A percentile compares a stretch with the other conserved stretches of the same genome.
phyloP scores from a whole-genome alignment of 805 yeast species.

The Zygoascus tannicola region DNA sequence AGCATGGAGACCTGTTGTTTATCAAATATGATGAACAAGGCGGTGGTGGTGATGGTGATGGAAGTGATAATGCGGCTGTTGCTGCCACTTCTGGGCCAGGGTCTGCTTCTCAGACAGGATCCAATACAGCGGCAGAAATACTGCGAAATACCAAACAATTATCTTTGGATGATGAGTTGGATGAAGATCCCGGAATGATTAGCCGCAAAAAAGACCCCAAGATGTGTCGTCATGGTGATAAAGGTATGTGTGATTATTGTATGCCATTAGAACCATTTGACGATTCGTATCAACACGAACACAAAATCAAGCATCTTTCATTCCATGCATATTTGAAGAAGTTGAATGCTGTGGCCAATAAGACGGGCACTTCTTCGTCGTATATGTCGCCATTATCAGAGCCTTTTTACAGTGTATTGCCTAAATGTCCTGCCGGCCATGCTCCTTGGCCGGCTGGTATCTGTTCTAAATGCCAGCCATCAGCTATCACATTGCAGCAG shows the following conservation, averaged over 20 bases:
- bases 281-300: slow-evolving; percentile 56
- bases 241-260: slow-evolving; percentile 98
- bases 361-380: slow-evolving; percentile 42
- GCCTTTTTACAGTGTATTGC: slow-evolving; percentile 54
- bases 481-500: slow-evolving; percentile 84
- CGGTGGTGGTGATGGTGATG: slow-evolving; percentile 14
- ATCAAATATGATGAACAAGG: slow-evolving; percentile 28
- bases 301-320: slow-evolving; percentile 79
- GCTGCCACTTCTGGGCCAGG: not conserved
- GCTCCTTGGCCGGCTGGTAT: slow-evolving; percentile 92
- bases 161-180: slow-evolving; percentile 57
- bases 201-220: slow-evolving; percentile 43
- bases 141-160: slow-evolving; percentile 39
- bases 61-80: slow-evolving; percentile 1
- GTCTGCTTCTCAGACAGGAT: not conserved
- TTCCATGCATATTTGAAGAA: slow-evolving; percentile 76
- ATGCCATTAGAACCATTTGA: slow-evolving; percentile 96
- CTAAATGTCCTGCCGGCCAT: slow-evolving; percentile 68
- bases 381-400: slow-evolving; percentile 74
- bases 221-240: slow-evolving; percentile 78
- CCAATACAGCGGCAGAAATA: slow-evolving; percentile 12
- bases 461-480: slow-evolving; percentile 94
- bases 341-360: slow-evolving; percentile 57
- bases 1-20: slow-evolving; percentile 52
- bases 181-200: slow-evolving; percentile 63